Base-by-base conservation (phyloP, 2,329 filamentous ascomycete species). In the Aplosporella prunicola region DNA sequence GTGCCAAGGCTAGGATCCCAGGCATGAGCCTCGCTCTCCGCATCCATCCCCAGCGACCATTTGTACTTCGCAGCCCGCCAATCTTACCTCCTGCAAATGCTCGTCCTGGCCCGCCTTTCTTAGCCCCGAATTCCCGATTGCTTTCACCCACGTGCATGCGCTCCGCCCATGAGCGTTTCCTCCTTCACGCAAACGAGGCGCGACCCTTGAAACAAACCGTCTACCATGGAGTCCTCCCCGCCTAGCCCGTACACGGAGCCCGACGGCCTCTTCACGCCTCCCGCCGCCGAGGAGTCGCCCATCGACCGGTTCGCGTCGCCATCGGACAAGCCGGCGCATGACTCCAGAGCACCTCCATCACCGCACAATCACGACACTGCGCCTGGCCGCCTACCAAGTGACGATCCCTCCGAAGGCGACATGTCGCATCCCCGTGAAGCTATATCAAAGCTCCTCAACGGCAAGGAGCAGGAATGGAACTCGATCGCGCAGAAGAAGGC, bases 391-490 rank as follows among this genome's bases (percentile, higher is more conserved):
- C 36, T 27, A 16, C 13, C 30, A 16, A 32, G 25, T 25, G 30
- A 18, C 36, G 36, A 39, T 13, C 30, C 36, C 23, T 33, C 29
- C 24, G 37, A 30, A 13, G 24, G 30, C 30, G 32, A 40, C 32
- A 27, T 26, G 32, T 32, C 35, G 11, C 31, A 32, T 13, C 49
- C 50, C 39, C 49, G 51, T 18, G 41, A 63, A 30, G 47, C 53
- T 29, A 51, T 50, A 28, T 61, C 63, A 32, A 68, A 61, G 42
- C 55, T 68, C 32, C 57, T 71, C 41, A 74, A 74, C 53, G 62
- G 57, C 36, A 66, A 66, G 48, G 62, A 61, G 43, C 66, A 62
- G 51, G 56, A 56, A 35, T 49, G 49, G 25, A 44, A 52, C 9
- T 53, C 48, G 9, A 48, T 53, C 4, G 50, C 57, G 34, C 53